Conservation (phyloP, 768 basidiomycete species). For the Mycena rosella region DNA sequence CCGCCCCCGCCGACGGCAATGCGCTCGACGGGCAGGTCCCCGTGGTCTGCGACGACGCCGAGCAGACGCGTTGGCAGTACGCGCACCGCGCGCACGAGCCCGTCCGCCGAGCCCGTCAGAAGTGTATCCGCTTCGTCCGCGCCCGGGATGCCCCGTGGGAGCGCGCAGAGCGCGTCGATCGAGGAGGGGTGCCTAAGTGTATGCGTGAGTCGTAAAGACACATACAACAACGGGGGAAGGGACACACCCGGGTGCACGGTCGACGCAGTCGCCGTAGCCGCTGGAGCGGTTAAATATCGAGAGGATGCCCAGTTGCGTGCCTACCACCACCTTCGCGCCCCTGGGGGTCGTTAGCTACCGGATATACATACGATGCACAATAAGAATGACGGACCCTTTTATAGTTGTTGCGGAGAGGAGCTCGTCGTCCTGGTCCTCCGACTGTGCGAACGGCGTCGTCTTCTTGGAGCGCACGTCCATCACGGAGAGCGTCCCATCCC, state of each 20-base stretch:
- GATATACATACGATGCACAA: not conserved
- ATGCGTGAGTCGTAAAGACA: conserved; percentile 6
- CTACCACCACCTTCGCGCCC: conserved; percentile 86
- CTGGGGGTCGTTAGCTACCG: conserved; percentile 50
- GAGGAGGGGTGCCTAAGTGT: conserved; percentile 85
- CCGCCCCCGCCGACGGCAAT: conserved; percentile 70
- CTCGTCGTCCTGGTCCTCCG: conserved; percentile 97
- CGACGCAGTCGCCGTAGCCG: conserved; percentile 94
- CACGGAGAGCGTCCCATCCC: conserved; percentile 93
- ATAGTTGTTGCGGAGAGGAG: conserved; percentile 88
- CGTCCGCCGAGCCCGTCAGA: conserved; percentile 93
- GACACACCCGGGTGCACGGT: conserved; percentile 86
- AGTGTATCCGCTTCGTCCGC: conserved; percentile 72
- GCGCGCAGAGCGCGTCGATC: conserved; percentile 84
- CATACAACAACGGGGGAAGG: conserved; percentile 3
- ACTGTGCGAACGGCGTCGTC: conserved; percentile 81
- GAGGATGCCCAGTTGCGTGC: conserved; percentile 90
- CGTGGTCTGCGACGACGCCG: conserved; percentile 92
- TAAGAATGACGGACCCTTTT: conserved; percentile 69
- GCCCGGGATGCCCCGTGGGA: conserved; percentile 58
- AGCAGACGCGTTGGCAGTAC: conserved; percentile 90
- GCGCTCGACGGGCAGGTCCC: conserved; percentile 92
- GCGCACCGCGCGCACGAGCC: conserved; percentile 88
- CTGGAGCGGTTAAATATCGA: conserved; percentile 90
- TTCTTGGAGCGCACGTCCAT: conserved; percentile 91